Evolutionary conservation across 352 stramenopile genomes (phyloP), one percentile per base, ranked within the genome.

Genomic region (Plasmopara viticola): DNA sequence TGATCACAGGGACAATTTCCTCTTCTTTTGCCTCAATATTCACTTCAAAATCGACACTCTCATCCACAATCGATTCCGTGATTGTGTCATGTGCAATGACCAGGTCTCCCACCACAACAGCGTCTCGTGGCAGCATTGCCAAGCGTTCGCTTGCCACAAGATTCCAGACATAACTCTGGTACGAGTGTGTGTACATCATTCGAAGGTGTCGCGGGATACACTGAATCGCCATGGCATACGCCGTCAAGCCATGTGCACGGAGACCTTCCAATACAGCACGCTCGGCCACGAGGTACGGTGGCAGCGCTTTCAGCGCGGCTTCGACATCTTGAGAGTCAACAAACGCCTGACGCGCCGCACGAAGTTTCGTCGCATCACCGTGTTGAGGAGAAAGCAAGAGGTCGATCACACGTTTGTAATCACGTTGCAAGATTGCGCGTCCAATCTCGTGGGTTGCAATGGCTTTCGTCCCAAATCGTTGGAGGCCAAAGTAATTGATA

Each of bases 401-500:
- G 46, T 96, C 77, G 14, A 97, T 74, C 2, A 87, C 93, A 0
- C 70, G 55, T 58, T 97, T 87, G 65, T 93, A 96, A 56, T 98
- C 84, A 20, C 87, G 89, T 46, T 92, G 84, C 35, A 99, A 65
- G 52, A 98, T 87, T 5, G 90, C 88, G 10, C 95, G 90, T 15
- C 96, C 96, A 28, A 98, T 86, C 49, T 96, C 73, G 44, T 95
- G 79, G 0, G 80, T 90, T 18, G 72, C 86, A 75, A 90, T 95
- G 53, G 75, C 84, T 37, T 82, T 91, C 68, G 76, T 97, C 70
- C 78, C 96, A 68, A 97, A 99, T 62, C 94, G 80, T 74, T 99
- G 96, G 45, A 98, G 80, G 4, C 96, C 96, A 74, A 98, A 99
- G 75, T 98, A 98, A 62, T 99, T 99, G 59, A 98, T 94, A 67